Base-by-base conservation (phyloP, 352 stramenopile genomes). In the Globisporangium viniferum region DNA sequence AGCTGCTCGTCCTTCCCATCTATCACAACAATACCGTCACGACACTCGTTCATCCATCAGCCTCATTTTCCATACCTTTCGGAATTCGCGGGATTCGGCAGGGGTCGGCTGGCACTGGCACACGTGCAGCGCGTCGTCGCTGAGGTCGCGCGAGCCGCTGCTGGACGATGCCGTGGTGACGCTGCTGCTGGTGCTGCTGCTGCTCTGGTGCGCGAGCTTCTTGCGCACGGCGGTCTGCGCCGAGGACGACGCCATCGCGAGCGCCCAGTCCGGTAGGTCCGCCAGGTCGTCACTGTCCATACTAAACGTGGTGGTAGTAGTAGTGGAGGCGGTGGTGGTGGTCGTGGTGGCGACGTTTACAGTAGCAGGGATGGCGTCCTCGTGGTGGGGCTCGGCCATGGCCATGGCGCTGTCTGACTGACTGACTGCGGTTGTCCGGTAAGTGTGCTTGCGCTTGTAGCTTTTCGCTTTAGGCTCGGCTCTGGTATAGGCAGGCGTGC, bases 61-160 rank as follows among this genome's bases (percentile, higher is more conserved):
- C 59, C 15, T 8, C 44, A 51, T n/a, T 9, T 10, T 49, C 41
- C 49, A 12, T 49, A 91, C 85, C 85, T 94, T 94, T 70, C 84
- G 86, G 66, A 94, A 94, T 68, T 94, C 86, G 73, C 86, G 86
- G 59, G 77, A 80, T 64, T 94, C 86, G 22, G 84, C 82, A 15
- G 77, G 69, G 27, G 75, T 91, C n/a, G 84, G 84, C 57, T 91
- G 81, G 67, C 81, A 93, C 57, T 86, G 74, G 27, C 79, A 90
- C 57, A 69, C 51, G 62, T 80, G 74, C 56, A 66, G 62, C 22
- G 54, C 44, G 12, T 71, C 59, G 58, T 62, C 51, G 36, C 36
- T 56, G 9, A 55, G 20, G 4, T 49, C 29, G 12, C 44, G 56
- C 56, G 56, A 62, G 33, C 56, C 39, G 18, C 18, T 62, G 33